Evolutionary conservation across 495 filamentous ascomycete species (phyloP).

Genomic region (Hypomontagnella monticulosa): DNA sequence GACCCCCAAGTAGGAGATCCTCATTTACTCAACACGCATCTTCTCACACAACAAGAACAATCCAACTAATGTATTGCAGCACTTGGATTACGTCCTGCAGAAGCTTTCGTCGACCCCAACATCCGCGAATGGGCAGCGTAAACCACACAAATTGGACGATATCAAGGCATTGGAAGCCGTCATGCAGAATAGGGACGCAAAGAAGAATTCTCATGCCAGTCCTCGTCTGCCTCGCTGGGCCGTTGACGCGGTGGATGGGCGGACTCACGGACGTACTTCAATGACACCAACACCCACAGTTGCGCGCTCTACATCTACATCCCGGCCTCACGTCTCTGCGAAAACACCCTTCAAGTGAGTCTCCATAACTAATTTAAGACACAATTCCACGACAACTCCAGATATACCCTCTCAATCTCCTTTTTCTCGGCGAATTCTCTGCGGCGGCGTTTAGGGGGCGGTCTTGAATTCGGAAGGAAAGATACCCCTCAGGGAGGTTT

Average conservation of each 20-base stretch:
- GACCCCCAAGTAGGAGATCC: slow-evolving; percentile 40
- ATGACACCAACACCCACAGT: slow-evolving; percentile 15
- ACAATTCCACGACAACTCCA: neutral
- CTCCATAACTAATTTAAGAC: neutral
- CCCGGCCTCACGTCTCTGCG: slow-evolving; percentile 1
- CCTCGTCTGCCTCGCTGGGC: slow-evolving; percentile 45
- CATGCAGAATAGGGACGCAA: slow-evolving; percentile 37
- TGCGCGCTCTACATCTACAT: neutral
- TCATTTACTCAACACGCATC: slow-evolving; percentile 1
- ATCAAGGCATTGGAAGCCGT: slow-evolving; percentile 38
- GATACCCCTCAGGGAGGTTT: too few species aligned
- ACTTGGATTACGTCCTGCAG: slow-evolving; percentile 29
- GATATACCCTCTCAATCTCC: neutral
- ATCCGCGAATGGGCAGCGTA: slow-evolving; percentile 6
- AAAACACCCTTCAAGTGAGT: slow-evolving; percentile 29
- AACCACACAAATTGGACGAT: slow-evolving; percentile 39
- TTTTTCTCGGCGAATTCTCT: neutral
- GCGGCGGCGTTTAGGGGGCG: too few species aligned
- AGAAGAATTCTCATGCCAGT: slow-evolving; percentile 21
- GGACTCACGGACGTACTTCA: slow-evolving; percentile 29
- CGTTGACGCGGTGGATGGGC: slow-evolving; percentile 31
- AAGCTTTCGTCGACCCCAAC: slow-evolving; percentile 16
- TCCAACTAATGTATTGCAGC: slow-evolving; percentile 29
- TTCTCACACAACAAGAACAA: slow-evolving; percentile 1
- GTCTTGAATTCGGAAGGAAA: too few species aligned